phyloP scores from a whole-genome alignment of 257 asterid genomes.

The Plantago major region DNA sequence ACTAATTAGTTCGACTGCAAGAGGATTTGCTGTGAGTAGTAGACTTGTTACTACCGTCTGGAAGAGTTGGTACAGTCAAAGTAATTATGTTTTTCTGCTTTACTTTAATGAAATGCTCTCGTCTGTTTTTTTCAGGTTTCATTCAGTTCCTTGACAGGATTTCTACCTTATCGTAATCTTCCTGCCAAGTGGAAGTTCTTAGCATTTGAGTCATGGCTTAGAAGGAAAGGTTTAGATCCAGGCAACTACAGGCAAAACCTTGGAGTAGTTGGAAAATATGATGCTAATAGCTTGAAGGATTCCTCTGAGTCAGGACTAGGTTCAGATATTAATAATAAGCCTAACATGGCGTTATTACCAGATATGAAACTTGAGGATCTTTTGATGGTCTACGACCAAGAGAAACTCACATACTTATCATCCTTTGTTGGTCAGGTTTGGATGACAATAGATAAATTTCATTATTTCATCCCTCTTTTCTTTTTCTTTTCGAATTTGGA shows the following conservation, averaged over 20 bases:
- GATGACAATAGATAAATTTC: conserved; percentile 18
- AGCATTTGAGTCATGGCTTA: conserved; percentile 95
- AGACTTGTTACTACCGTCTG: conserved; percentile 15
- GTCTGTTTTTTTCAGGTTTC: conserved; percentile 54
- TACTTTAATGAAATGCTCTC: conserved; percentile 11
- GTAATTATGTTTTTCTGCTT: conserved; percentile 8
- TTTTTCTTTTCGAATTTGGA: conserved; percentile 9
- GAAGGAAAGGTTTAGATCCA: conserved; percentile 82
- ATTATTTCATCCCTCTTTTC: neutral
- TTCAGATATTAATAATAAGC: conserved; percentile 28
- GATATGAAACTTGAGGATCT: conserved; percentile 90
- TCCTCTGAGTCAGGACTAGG: conserved; percentile 34
- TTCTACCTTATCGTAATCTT: conserved; percentile 89
- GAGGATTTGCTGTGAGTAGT: conserved; percentile 92
- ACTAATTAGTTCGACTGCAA: conserved; percentile 69
- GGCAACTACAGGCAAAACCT: conserved; percentile 68
- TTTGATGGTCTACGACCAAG: conserved; percentile 74
- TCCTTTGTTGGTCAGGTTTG: conserved; percentile 96
- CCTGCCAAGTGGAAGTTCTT: conserved; percentile 89
- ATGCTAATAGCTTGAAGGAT: conserved; percentile 37
- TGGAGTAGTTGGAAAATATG: conserved; percentile 69
- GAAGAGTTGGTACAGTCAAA: conserved; percentile 12
- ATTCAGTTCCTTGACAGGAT: conserved; percentile 85
- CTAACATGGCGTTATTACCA: conserved; percentile 37
- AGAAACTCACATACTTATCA: conserved; percentile 75